A percentile compares a stretch with the other conserved stretches of the same genome.
Evolutionary conservation across 768 basidiomycete genomes (phyloP).

Genomic region (Cyclocybe aegerita): DNA sequence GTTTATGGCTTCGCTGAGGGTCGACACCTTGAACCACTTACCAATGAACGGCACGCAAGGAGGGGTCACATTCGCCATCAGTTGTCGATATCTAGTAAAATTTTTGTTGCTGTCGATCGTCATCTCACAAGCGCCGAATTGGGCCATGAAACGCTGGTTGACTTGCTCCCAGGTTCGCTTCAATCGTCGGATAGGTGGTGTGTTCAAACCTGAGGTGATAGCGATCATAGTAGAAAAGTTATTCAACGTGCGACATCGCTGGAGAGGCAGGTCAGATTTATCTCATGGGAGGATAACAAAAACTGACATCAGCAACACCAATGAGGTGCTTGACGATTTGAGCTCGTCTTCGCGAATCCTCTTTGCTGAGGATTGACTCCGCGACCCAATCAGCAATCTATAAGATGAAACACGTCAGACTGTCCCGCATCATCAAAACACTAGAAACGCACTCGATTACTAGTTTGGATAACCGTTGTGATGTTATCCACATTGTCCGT

Average conservation of each 20-base stretch:
- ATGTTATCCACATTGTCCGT: conserved; percentile 81
- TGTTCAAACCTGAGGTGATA: conserved; percentile 91
- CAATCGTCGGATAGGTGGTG: conserved; percentile 87
- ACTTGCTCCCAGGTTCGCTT: conserved; percentile 95
- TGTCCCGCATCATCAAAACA: too few relatives aligned
- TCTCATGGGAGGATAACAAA: not conserved
- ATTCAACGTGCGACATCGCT: conserved; percentile 88
- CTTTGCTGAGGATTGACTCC: conserved; percentile 74
- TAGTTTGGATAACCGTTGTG: conserved; percentile 81
- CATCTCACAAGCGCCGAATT: conserved; percentile 80
- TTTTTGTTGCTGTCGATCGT: conserved; percentile 94
- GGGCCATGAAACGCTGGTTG: conserved; percentile 67
- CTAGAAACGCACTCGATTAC: conserved; percentile 64
- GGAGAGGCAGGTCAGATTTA: conserved; percentile 2
- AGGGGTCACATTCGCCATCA: conserved; percentile 79
- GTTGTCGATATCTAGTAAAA: conserved; percentile 87
- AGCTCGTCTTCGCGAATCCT: conserved; percentile 84
- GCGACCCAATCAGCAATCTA: conserved; percentile 95
- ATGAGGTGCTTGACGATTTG: conserved; percentile 87
- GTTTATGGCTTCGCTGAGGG: conserved; percentile 8
- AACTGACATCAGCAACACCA: conserved; percentile 82
- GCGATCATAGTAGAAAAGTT: conserved; percentile 99
- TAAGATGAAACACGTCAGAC: not conserved
- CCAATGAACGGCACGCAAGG: conserved; percentile 98
- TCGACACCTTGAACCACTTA: conserved; percentile 30